A percentile compares a stretch with the other conserved stretches of the same genome.
Evolutionary conservation across 2,329 filamentous ascomycete genomes (phyloP).

Genomic region (Cladobotryum protrusum): DNA sequence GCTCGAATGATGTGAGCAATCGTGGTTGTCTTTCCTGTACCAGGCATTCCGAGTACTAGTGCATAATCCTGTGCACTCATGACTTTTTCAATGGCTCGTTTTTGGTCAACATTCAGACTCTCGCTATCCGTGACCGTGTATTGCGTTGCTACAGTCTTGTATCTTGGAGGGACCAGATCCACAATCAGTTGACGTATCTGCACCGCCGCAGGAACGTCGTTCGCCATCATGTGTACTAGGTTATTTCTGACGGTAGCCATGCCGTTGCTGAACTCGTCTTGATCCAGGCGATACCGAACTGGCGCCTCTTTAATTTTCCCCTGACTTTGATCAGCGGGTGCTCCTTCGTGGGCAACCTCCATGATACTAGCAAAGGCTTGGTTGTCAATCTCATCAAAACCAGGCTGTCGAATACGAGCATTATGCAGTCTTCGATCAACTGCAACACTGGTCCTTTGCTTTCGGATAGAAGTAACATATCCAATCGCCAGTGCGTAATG

Average conservation of each 20-base stretch:
- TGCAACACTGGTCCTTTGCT: conserved; percentile 72
- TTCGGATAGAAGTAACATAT: conserved; percentile 73
- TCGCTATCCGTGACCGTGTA: conserved; percentile 57
- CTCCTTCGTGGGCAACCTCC: conserved; percentile 61
- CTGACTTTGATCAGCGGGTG: conserved; percentile 44
- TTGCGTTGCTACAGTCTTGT: conserved; percentile 60
- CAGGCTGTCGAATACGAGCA: conserved; percentile 65
- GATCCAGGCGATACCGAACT: conserved; percentile 79
- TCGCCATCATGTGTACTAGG: conserved; percentile 84
- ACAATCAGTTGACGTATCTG: conserved; percentile 76
- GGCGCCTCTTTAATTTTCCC: conserved; percentile 48
- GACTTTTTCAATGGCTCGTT: conserved; percentile 81
- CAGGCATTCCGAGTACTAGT: conserved; percentile 95
- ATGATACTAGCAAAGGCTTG: conserved; percentile 89
- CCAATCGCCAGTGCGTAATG: conserved; percentile 94
- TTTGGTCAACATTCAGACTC: conserved; percentile 81
- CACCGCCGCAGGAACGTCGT: conserved; percentile 62
- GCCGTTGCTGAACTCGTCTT: conserved; percentile 97
- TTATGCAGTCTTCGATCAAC: conserved; percentile 89
- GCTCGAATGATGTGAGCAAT: conserved; percentile 96
- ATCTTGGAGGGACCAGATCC: conserved; percentile 65
- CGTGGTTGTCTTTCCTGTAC: conserved; percentile 96
- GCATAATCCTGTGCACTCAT: conserved; percentile 95
- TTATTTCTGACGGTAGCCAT: conserved; percentile 96
- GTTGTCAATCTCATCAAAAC: conserved; percentile 70